A percentile compares a stretch with the other conserved stretches of the same genome.
Conservation (phyloP, 2,329 filamentous ascomycete species). For the Colletotrichum theobromicola region DNA sequence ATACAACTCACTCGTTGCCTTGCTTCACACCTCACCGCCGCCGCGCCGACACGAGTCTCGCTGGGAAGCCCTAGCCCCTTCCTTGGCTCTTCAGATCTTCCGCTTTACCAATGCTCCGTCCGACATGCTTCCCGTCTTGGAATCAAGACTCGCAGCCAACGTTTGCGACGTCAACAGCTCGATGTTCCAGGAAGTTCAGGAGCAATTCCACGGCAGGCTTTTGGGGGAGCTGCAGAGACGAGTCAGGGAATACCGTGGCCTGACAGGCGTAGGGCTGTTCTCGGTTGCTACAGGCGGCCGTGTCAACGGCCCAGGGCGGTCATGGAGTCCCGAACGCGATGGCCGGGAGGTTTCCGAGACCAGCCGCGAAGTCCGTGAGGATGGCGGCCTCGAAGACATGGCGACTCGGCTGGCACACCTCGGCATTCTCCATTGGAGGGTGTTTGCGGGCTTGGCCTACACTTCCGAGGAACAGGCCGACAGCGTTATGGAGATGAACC, state of each 20-base stretch:
- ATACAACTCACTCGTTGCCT: constrained; percentile 57
- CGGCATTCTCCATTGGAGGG: constrained; percentile 85
- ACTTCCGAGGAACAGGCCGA: constrained; percentile 41
- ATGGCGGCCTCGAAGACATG: constrained; percentile 67
- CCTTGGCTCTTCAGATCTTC: constrained; percentile 63
- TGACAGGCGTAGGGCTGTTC: constrained; percentile 60
- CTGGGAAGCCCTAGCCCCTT: constrained; percentile 58
- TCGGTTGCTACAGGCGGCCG: constrained; percentile 60
- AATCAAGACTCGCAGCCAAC: constrained; percentile 52
- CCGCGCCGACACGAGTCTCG: constrained; percentile 47
- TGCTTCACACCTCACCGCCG: constrained; percentile 57
- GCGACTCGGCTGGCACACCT: constrained; percentile 83
- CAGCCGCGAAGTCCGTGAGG: constrained; percentile 51
- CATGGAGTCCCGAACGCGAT: constrained; percentile 37
- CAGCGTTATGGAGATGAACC: constrained; percentile 34
- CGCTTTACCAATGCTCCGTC: constrained; percentile 58
- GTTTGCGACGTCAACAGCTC: constrained; percentile 48
- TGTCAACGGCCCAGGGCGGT: constrained; percentile 40
- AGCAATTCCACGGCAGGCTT: constrained; percentile 53
- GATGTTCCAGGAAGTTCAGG: constrained; percentile 54
- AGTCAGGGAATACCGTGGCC: constrained; percentile 57
- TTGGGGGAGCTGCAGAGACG: constrained; percentile 52
- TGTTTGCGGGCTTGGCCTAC: constrained; percentile 83
- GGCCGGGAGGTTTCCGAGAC: constrained; percentile 29
- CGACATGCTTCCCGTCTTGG: constrained; percentile 52